A percentile compares a stretch with the other conserved stretches of the same genome.
phyloP scores from a whole-genome alignment of 176 grass and related monocot genomes.

The Oryza brachyantha region DNA sequence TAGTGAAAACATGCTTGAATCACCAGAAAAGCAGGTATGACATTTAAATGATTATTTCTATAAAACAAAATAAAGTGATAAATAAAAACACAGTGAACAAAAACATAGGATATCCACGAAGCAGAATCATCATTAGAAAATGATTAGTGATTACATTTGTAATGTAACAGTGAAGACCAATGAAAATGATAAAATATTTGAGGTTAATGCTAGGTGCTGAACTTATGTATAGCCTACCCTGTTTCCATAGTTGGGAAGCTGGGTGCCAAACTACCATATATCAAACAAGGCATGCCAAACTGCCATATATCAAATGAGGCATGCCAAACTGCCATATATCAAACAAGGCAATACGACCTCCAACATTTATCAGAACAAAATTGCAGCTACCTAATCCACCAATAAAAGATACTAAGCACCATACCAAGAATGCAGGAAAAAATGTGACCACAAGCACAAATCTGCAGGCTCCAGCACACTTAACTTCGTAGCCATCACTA shows the following conservation, averaged over 20 bases:
- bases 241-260: not conserved
- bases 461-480: not conserved
- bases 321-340: not conserved
- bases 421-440: not conserved
- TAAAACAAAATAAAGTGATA: constrained; percentile 11
- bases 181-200: not conserved
- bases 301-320: not conserved
- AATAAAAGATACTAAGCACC: no score
- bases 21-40: not conserved
- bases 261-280: not conserved
- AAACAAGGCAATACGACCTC: not conserved
- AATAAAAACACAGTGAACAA: constrained; percentile 6
- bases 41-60: not conserved
- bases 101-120: not conserved
- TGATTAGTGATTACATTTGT: not conserved
- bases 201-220: not conserved
- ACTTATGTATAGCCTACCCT: not conserved
- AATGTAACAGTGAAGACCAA: not conserved
- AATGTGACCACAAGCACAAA: not conserved
- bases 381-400: not conserved
- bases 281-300: no score
- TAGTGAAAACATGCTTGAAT: constrained; percentile 10
- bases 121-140: not conserved
- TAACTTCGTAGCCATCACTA: not conserved
- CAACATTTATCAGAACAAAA: not conserved